Base-by-base conservation (phyloP, 768 basidiomycete genomes). In the Amanita inopinata region DNA sequence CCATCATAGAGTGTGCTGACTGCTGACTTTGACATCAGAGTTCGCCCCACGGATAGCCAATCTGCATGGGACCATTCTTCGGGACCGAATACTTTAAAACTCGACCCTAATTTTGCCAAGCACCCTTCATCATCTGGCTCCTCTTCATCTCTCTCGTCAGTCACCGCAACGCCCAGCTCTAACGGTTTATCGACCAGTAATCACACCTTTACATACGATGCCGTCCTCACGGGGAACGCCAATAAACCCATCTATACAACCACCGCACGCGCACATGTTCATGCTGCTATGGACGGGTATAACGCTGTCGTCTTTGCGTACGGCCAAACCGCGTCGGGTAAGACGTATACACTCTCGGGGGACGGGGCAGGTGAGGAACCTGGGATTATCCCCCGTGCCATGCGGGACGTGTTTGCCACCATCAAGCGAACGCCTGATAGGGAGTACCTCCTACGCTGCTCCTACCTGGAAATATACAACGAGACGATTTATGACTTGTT, bases 381-480 rank as follows among this genome's bases (percentile, higher is more conserved):
- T 0, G 94, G 94, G 38, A 92, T 99, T 45, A 96, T 96, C 46
- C 93, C 92, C 2, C 78, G 87, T 19, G 80, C 93, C 0, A 85
- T 97, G 76, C 79, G 81, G 43, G 93, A 97, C 48, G 81, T 99
- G 1, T 97, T 98, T 60, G 70, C 73, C 0, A 81, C 75, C 57
- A 94, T 94, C 59, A 76, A 76, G 30, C 69, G 70, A 36, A 88
- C 86, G 0, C 75, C 86, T 0, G 66, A 74, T 22, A 74, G 93
- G 30, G 90, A 94, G 56, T 98, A 91, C 61, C 76, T 98, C n/a
- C 73, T 99, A 5, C 80, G 93, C 12, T 94, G 92, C 57, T 89
- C 88, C 5, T 98, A 97, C 58, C 78, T 99, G 38, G 96, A 98
- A 56, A 92, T 99, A 35, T 99, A 98, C 68, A 99, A 98, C 61